A percentile compares a stretch with the other conserved stretches of the same genome.
These are phyloP conservation scores for Lathyrus aphaca DNA, from an alignment of 306 rosid genomes.

Conservation along the genomic window DNA sequence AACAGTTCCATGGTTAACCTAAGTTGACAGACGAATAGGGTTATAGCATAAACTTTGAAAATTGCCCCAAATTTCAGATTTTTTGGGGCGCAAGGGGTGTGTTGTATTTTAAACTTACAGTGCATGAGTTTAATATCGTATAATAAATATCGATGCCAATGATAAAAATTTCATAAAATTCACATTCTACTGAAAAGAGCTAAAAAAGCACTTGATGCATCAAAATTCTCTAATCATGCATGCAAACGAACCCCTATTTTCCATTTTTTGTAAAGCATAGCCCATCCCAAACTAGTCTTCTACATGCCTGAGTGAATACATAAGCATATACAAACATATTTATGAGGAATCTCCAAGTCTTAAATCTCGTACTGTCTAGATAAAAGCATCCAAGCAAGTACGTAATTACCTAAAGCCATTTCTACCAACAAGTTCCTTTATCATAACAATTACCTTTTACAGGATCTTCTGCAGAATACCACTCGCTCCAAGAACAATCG, in stretches of 20 bases:
- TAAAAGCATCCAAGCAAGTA: constrained; percentile 16
- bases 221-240: constrained; percentile 22
- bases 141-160: constrained; percentile 2
- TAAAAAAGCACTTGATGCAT: constrained; percentile 10
- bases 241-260: constrained; percentile 3
- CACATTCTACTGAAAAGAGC: constrained; percentile 10
- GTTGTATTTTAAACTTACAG: background rate
- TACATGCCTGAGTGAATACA: constrained; percentile 24
- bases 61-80: background rate
- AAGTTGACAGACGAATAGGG: background rate
- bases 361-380: background rate
- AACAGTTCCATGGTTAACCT: background rate
- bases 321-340: background rate
- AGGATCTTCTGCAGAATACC: constrained; percentile 98
- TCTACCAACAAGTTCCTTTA: constrained; percentile 34
- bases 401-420: constrained; percentile 20
- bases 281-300: constrained; percentile 17
- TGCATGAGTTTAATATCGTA: background rate
- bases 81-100: background rate
- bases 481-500: constrained; percentile 94
- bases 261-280: constrained; percentile 13
- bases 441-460: constrained; percentile 65
- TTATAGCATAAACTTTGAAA: constrained; percentile 5
- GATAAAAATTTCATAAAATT: constrained; percentile 15
- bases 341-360: background rate